These are phyloP conservation scores for Phaffia rhodozyma DNA, from an alignment of 1,284 basidiomycete genomes.

Conservation along the genomic window DNA sequence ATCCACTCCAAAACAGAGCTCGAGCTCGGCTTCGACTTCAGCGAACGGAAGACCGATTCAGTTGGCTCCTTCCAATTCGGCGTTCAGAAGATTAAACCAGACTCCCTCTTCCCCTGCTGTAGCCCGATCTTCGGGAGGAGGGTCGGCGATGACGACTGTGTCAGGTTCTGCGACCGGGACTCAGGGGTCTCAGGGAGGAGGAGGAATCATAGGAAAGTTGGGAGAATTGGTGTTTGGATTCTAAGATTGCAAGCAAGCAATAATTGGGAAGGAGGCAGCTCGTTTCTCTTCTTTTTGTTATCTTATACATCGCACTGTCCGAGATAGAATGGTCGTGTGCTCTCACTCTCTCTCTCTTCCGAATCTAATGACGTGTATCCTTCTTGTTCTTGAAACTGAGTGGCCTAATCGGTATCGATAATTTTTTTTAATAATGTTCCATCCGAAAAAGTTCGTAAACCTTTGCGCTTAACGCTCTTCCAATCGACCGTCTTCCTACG, in stretches of 20 bases:
- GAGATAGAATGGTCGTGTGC: no score
- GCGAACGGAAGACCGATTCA: constrained; percentile 1
- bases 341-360: no score
- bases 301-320: no score
- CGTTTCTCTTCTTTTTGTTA: no score
- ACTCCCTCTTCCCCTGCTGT: background rate
- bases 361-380: no score
- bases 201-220: constrained; percentile 7
- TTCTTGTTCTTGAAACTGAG: no score
- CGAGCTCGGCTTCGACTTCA: no score
- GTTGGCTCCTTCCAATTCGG: constrained; percentile 10
- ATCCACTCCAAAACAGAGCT: background rate
- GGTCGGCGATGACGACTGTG: no score
- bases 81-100: constrained; percentile 4
- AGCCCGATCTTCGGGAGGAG: background rate
- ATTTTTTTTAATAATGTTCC: constrained; percentile 20
- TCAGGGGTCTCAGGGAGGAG: background rate
- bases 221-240: constrained; percentile 18
- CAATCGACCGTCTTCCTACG: constrained; percentile 35
- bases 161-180: no score
- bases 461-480: constrained; percentile 36
- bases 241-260: background rate
- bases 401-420: no score
- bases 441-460: constrained; percentile 22
- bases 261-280: no score